A percentile compares a stretch with the other conserved stretches of the same genome.
Conservation (phyloP, 2,329 filamentous ascomycete species). For the Lachnellula occidentalis region DNA sequence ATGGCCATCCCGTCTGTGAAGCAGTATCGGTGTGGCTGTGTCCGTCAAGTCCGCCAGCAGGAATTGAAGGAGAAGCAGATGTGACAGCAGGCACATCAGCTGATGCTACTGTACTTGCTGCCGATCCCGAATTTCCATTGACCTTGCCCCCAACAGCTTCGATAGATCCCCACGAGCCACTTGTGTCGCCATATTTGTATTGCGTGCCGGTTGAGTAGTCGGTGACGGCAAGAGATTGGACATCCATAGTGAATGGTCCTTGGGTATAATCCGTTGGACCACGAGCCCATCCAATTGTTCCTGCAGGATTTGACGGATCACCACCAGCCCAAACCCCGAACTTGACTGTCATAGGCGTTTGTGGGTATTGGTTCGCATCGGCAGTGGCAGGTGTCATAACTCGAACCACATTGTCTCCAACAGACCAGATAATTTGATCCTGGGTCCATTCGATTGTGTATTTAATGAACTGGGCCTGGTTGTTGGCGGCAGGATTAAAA, state of each 20-base stretch:
- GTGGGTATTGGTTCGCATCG: constrained; percentile 73
- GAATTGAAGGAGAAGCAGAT: constrained; percentile 58
- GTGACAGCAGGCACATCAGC: constrained; percentile 60
- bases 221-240: constrained; percentile 68
- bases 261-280: constrained; percentile 77
- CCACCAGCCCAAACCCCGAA: constrained; percentile 91
- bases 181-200: constrained; percentile 76
- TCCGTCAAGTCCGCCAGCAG: constrained; percentile 56
- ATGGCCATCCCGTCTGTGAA: constrained; percentile 61
- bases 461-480: constrained; percentile 72
- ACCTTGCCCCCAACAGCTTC: constrained; percentile 71
- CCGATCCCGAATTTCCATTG: constrained; percentile 52
- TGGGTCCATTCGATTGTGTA: constrained; percentile 92
- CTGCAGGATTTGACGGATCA: constrained; percentile 66
- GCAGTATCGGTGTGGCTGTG: constrained; percentile 50
- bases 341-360: constrained; percentile 92
- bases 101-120: constrained; percentile 37
- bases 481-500: constrained; percentile 63
- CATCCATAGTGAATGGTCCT: constrained; percentile 81
- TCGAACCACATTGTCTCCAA: constrained; percentile 72
- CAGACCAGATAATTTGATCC: constrained; percentile 79
- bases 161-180: constrained; percentile 78
- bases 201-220: constrained; percentile 90
- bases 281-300: constrained; percentile 86
- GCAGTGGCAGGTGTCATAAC: constrained; percentile 67